These are phyloP conservation scores for Torulaspora microellipsoides DNA, from an alignment of 805 yeast genomes.

Conservation along the genomic window DNA sequence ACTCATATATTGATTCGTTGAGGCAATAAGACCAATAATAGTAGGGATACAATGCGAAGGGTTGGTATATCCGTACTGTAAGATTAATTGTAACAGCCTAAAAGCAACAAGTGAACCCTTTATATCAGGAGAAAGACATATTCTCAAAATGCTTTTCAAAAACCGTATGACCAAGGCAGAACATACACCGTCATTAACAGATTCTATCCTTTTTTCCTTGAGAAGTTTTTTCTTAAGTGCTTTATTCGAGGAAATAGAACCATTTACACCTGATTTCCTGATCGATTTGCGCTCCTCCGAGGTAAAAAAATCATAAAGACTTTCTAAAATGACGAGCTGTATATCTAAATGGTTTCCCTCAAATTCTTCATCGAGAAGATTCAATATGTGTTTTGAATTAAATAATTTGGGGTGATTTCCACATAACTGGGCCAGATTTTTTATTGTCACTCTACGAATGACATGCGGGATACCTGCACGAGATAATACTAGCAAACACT, in stretches of 20 bases:
- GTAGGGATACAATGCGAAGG: slow-evolving; percentile 69
- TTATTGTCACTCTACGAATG: slow-evolving; percentile 49
- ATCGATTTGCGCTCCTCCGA: slow-evolving; percentile 49
- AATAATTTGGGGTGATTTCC: slow-evolving; percentile 63
- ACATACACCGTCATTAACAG: slow-evolving; percentile 65
- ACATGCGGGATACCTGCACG: slow-evolving; percentile 31
- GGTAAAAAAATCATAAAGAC: slow-evolving; percentile 53
- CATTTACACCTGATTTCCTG: slow-evolving; percentile 39
- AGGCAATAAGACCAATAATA: slow-evolving; percentile 62
- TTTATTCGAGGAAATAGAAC: slow-evolving; percentile 33
- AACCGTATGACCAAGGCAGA: slow-evolving; percentile 68
- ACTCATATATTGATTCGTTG: slow-evolving; percentile 42
- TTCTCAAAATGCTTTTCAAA: slow-evolving; percentile 42
- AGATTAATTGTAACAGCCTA: slow-evolving; percentile 49
- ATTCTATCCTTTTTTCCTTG: slow-evolving; percentile 32
- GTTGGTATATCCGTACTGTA: slow-evolving; percentile 65
- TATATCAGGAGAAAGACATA: slow-evolving; percentile 46
- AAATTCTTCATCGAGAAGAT: slow-evolving; percentile 50
- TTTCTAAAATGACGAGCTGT: slow-evolving; percentile 50
- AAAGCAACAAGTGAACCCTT: slow-evolving; percentile 49
- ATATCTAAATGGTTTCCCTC: slow-evolving; percentile 36
- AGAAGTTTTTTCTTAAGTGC: slow-evolving; percentile 42
- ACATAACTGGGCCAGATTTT: slow-evolving; percentile 56
- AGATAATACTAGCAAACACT: slow-evolving; percentile 54
- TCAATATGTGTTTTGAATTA: slow-evolving; percentile 49